Evolutionary conservation across 257 asterid genomes (phyloP).

Genomic region (Avicennia marina): DNA sequence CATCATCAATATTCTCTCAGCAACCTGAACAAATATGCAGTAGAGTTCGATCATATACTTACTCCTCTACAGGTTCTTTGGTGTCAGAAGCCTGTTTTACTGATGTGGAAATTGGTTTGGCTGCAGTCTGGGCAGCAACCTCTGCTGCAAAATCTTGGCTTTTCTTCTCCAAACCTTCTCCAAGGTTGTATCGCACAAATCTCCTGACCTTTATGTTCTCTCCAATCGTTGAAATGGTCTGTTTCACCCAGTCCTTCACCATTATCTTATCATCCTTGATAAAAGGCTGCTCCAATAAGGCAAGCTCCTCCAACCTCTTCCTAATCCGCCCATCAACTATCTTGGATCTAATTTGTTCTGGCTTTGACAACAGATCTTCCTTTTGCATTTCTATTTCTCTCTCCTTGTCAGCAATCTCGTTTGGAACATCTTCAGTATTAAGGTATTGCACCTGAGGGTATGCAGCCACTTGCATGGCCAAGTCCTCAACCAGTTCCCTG

Average conservation of each 20-base stretch:
- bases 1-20: no score
- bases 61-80: slow-evolving; percentile 52
- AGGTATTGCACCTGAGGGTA: slow-evolving; percentile 89
- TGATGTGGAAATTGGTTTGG: slow-evolving; percentile 46
- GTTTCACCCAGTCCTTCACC: slow-evolving; percentile 93
- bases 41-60: slow-evolving; percentile 40
- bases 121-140: slow-evolving; percentile 96
- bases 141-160: slow-evolving; percentile 96
- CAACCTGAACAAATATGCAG: not conserved
- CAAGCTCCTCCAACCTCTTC: slow-evolving; percentile 84
- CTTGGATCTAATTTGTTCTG: slow-evolving; percentile 85
- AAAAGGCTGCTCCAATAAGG: slow-evolving; percentile 87
- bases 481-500: slow-evolving; percentile 78
- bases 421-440: slow-evolving; percentile 68
- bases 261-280: slow-evolving; percentile 82
- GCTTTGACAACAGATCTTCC: slow-evolving; percentile 82
- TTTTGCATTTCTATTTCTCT: slow-evolving; percentile 87
- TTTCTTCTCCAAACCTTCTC: slow-evolving; percentile 96
- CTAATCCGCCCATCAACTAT: slow-evolving; percentile 88
- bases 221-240: slow-evolving; percentile 84
- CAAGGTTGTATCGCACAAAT: slow-evolving; percentile 78
- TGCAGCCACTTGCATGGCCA: slow-evolving; percentile 99
- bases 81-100: slow-evolving; percentile 44
- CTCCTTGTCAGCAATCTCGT: slow-evolving; percentile 70
- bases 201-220: slow-evolving; percentile 90